phyloP scores from a whole-genome alignment of 1,284 basidiomycete species.

The Ganoderma multipileum region DNA sequence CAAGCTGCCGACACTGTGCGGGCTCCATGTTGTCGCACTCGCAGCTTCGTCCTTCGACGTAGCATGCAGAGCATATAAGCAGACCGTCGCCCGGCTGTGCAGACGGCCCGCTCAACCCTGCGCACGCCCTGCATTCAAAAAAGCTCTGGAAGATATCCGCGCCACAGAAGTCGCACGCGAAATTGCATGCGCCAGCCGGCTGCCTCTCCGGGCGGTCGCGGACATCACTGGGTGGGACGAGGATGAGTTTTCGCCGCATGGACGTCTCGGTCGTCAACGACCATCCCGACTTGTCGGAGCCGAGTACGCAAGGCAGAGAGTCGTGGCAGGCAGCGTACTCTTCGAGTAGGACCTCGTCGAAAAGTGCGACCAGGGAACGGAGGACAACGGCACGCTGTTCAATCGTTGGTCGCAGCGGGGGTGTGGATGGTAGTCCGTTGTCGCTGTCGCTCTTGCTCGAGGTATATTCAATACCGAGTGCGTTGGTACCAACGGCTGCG shows the following conservation, averaged over 20 bases:
- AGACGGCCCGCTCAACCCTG: constrained; percentile 25
- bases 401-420: background rate
- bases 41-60: constrained; percentile 75
- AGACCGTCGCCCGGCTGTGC: constrained; percentile 48
- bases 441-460: background rate
- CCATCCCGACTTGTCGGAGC: constrained; percentile 13
- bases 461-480: background rate
- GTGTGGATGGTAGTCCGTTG: background rate
- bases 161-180: constrained; percentile 79
- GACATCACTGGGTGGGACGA: constrained; percentile 7
- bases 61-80: constrained; percentile 72
- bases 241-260: background rate
- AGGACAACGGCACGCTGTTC: background rate
- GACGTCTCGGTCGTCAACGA: background rate
- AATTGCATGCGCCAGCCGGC: constrained; percentile 29
- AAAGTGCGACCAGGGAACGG: constrained; percentile 41
- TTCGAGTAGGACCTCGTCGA: constrained; percentile 62
- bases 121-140: constrained; percentile 67
- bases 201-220: constrained; percentile 5
- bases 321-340: constrained; percentile 53
- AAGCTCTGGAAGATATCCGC: constrained; percentile 81
- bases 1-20: constrained; percentile 57
- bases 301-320: constrained; percentile 39
- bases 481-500: background rate
- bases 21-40: constrained; percentile 63